Base-by-base conservation (phyloP, 805 yeast species). In the Saccharomycopsis sp. region DNA sequence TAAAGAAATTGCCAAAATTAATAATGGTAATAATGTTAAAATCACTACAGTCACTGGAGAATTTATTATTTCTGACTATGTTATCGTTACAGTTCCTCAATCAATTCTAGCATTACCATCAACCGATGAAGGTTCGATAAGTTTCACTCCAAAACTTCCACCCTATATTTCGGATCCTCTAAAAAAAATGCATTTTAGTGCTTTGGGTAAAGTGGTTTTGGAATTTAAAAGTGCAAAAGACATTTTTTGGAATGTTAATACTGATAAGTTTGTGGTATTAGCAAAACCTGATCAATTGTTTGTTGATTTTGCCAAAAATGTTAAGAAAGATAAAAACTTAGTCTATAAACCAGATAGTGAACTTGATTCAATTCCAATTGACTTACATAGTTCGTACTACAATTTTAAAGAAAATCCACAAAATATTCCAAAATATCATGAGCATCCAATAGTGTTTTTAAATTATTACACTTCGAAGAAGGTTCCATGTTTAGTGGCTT, bases 31-130 rank as follows among this genome's bases (percentile, higher is more conserved):
- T n/a, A 39, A 39, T 23, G 38, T 31, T 5, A 34, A 45, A 9
- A 42, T 56, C 2, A 49, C 46, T 1, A 57, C 57, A 3, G 52
- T 46, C 1, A 48, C 55, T 5, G 66, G 68, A 2, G 40, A 46
- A 2, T 45, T 33, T 4, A 56, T 63, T 26, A 47, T 49, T 2
- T 66, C 76, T 23, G 76, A 81, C 35, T 79, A 74, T 52, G 62
- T 74, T 21, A 66, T 87, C 12, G 80, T 84, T 5, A 76, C 95
- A 0, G 74, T 83, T 4, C 95, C 96, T 0, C 80, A 80, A 46
- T 80, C 88, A 27, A 67, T 81, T 3, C 59, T 86, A 28, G 72
- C 70, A 41, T 51, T 72, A 3, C 56, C 60, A 1, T 45, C 52
- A 2, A 34, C 43, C 4, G 49, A 51, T 5, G 46, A 52, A n/a